Base-by-base conservation (phyloP, 176 grass and related monocot species). In the Ampelocalamus luodianensis region DNA sequence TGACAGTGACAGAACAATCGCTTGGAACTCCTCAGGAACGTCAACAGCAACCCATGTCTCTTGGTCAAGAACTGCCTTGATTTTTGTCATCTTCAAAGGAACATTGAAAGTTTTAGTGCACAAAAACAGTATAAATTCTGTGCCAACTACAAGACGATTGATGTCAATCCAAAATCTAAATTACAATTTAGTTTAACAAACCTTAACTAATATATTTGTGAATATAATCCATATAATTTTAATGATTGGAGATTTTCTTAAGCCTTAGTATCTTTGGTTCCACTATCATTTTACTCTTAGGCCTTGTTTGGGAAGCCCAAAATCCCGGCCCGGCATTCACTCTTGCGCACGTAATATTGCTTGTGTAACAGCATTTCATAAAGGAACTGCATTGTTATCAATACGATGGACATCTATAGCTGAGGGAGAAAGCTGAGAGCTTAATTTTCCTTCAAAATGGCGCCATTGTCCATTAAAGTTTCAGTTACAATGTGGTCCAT, bases 31-130 rank as follows among this genome's bases (percentile, higher is more conserved):
- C 81, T 94, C 93, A 82, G 93, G 96, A 76, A 99, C 91, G 66
- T 96, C 96, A 72, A 99, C 86, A 58, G 93, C 86, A 42, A 92
- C 90, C 96, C 96, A 99, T 0, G 91, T 99, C 80, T 99, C 96
- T 92, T 99, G 96, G 86, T 96, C 96, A 80, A 99, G 91, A 86
- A 99, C 96, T 29, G 93, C 96, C 83, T 96, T 99, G 79, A 99
- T 96, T 94, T 99, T 99, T 75, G 91, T 78, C 93, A 99, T 96
- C 96, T 99, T 78, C 68, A 90, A 77, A 72, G 65, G 51, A 61
- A 73, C 40, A 82, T 55, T 64, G 42, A 26, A 80, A 48, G 11
- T 37, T 86, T 79, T 68, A 90, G 39, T 40, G 58, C 68, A 50
- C 36, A 76, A 76, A 73, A 82, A 65, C 18, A 82, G 22, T 45